Evolutionary conservation across 768 basidiomycete species (phyloP), one percentile per base, ranked within the genome.

Genomic region (Collybia sordida): DNA sequence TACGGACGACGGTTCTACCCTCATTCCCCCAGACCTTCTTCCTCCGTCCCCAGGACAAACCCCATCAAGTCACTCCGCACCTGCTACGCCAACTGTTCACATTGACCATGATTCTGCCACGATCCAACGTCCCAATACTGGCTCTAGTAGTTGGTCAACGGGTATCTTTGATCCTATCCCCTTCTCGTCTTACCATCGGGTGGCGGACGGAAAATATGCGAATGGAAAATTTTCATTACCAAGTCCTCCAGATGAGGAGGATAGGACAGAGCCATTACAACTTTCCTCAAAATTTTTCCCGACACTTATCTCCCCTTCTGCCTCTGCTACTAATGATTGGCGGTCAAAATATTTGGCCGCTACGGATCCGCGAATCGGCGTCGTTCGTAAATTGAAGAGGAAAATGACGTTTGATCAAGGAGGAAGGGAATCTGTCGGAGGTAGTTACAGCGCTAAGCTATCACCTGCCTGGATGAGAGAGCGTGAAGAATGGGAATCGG

Each of bases 161-260:
- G 65, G 53, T 57, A 61, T 60, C 55, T 93, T 90, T 52, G 86
- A 90, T 31, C 83, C 90, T 0, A 88, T 93, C 21, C 82, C 85
- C 0, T 92, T 93, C 52, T 79, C 85, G 0, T 64, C 72, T 8
- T 80, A 76, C 38, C 86, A 91, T 60, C 73, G 78, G 15, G 55
- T 73, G 12, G 72, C 81, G 12, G 90, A 93, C 60, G 81, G 81
- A 8, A 93, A 93, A 67, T 92, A 93, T 58, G 70, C 72, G 0
- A 56, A 74, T 21, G 90, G 90, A 24, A 92, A 92, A 64, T 93
- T 91, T 54, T 71, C 78, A 19, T 64, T 88, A 40, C 81, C 85
- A 3, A 86, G 79, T 49, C 83, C 85, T 4, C 81, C 81, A 3
- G 77, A 79, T 31, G 81, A 82, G 45, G 70, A 71, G 45, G 75